Conservation (phyloP, 108 stramenopile species). For the Skeletonema costatum region DNA sequence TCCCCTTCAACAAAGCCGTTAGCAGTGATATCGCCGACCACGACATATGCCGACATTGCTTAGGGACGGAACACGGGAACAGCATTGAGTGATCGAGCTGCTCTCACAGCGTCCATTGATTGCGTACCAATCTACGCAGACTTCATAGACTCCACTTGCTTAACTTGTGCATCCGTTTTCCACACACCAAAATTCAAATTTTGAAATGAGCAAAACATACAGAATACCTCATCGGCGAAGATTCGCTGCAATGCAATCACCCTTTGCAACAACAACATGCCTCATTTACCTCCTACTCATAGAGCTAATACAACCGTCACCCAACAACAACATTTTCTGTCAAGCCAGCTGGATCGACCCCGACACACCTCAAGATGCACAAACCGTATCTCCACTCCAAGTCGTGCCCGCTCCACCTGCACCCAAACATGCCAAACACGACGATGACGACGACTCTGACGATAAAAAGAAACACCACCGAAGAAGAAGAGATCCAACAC, state of each 20-base stretch:
- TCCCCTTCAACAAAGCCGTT: too few species aligned
- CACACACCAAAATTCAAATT: neutral
- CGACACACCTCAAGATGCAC: conserved; percentile 79
- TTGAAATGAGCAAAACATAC: neutral
- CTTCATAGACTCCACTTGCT: too few species aligned
- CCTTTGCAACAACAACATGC: neutral
- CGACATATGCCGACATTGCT: too few species aligned
- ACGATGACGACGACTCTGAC: conserved; percentile 3
- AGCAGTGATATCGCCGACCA: too few species aligned
- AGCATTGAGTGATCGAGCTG: too few species aligned
- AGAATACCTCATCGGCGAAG: neutral
- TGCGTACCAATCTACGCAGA: too few species aligned
- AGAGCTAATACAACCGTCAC: neutral
- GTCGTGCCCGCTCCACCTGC: conserved; percentile 11
- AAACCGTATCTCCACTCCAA: conserved; percentile 15
- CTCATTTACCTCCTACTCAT: neutral
- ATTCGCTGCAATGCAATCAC: neutral
- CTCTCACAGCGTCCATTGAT: too few species aligned
- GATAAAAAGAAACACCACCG: conserved; percentile 1
- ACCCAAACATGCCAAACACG: conserved; percentile 1
- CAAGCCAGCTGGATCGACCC: conserved; percentile 93
- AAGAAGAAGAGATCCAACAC: conserved; percentile 27
- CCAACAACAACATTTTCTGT: neutral
- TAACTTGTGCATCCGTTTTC: too few species aligned
- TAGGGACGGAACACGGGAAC: too few species aligned